Evolutionary conservation across 129 eudicot genomes (phyloP), one percentile per base, ranked within the genome.

Genomic region (Chrysanthemum lavandulifolium): DNA sequence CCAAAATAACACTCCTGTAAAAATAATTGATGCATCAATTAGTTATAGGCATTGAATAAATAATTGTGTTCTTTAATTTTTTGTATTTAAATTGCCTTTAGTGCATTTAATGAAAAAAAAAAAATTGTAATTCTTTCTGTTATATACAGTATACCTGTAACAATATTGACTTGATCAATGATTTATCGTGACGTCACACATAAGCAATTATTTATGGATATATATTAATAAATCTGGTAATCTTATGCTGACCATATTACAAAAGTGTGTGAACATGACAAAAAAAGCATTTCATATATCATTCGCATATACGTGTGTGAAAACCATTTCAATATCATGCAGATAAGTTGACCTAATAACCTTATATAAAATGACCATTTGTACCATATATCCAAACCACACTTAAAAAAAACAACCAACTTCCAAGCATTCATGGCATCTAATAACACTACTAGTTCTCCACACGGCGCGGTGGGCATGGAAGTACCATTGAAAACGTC

Each of bases 401-500:
- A 19, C 27, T 6, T 70, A 3, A 2, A 2, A 10, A 40, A 14
- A 29, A 13, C 19, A 9, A 33, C 5, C 14, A 15, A 12, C 45
- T 13, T 47, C 60, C 3, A 1, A 49, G 58, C 58, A 59, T 51
- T 71, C 61, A 82, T 82, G 86, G 82, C 77, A 16, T 61, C 86
- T 1, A 63, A 60, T 16, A 74, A 78, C 52, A 69, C 76, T 43
- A 51, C 65, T 5, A 67, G 61, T 61, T 76, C 87, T 7, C 79
- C 84, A 43, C 74, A 71, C 21, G 79, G 53, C 10, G 76, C 80
- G 2, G 40, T 51, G 11, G 55, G 77, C 21, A 78, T 78, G 82
- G 74, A 58, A 61, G 68, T 59, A 2, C 76, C 76, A 6, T n/a
- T 70, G 55, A 76, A 80, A 23, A 57, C 68, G 7, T 16, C 69